Base-by-base conservation (phyloP, 768 basidiomycete genomes). In the Sutorius australiensis region DNA sequence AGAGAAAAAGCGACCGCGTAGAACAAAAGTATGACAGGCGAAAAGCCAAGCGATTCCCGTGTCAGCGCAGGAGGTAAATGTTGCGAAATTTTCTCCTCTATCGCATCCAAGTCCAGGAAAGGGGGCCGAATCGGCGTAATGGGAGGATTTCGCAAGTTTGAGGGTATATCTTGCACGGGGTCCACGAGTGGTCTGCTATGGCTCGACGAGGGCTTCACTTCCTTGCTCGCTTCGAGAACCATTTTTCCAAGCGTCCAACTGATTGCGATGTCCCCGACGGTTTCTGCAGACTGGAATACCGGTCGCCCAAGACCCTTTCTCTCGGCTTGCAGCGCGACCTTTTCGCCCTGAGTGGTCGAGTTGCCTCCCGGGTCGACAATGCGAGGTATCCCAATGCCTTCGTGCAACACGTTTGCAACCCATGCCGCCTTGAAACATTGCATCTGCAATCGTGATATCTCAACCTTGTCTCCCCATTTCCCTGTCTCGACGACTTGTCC, bases 341-440 rank as follows among this genome's bases (percentile, higher is more conserved):
- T 80, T 45, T 86, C 83, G 6, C 81, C 86, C 8, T 79, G 73
- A 2, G 84, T 81, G 2, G 89, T 84, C 38, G 72, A 69, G 63
- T 93, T 91, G 1, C 95, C 95, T 3, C 83, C 90, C 1, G 81
- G 76, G 67, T 98, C 95, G 47, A 91, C 81, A 31, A 97, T 84
- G 27, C 97, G 80, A 24, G 97, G 97, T 67, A 99, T 82, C 9
- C 94, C 94, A 46, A 99, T 86, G 30, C 97, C 97, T 66, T 97
- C 92, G 60, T 98, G 95, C 2, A 99, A 71, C 34, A 99, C 88
- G 69, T 98, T 98, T 47, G 89, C 86, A 50, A 99, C 81, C 97
- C 97, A 99, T 2, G 97, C 95, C 1, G 95, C 93, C 70, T 99
- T 99, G 84, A 99, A 99, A 68, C 97, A 99, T 67, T 98, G 97